Evolutionary conservation across 441 rosid genomes (phyloP), one percentile per base, ranked within the genome.

Genomic region (Geranium incanum): DNA sequence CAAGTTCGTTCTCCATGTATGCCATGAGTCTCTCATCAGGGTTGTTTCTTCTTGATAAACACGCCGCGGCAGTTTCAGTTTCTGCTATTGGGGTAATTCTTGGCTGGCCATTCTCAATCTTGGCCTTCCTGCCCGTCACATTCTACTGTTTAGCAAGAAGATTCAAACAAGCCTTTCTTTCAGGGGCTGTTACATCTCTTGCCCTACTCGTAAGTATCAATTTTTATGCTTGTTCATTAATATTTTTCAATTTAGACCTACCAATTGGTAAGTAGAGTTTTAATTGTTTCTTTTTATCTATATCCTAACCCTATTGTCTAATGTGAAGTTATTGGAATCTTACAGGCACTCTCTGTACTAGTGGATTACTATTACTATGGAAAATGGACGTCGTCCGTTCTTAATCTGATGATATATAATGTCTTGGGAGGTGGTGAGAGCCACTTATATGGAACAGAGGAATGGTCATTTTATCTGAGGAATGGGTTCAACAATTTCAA

Each of bases 1-100:
- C 98, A 11, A 91, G 98, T 82, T 94, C 98, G 16, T 94, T 94
- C 82, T 88, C 98, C 28, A 91, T 94, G 97, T 90, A 94, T 83
- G 97, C 97, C 33, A 87, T 92, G 81, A 91, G 97, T 81, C 98
- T 94, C 70, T 82, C 95, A 1, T 94, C 91, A 5, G 98, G 98
- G 63, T 80, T 94, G 28, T 85, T 94, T 79, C 95, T 94, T 75
- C 89, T 94, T 21, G 92, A 86, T 73, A 90, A 88, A 77, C 86
- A 82, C 67, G 88, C 83, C 59, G 72, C 75, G 84, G 92, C 97
- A 70, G 95, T 91, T 66, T 83, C 88, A 68, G 85, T 80, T 77
- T 81, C 95, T 38, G 88, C 85, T 59, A 48, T 67, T 11, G 97
- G 97, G 41, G 97, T 92, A 73, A 81, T 94, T 76, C 94, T 94